phyloP scores from a whole-genome alignment of 768 basidiomycete species.

The Suillus bovinus region DNA sequence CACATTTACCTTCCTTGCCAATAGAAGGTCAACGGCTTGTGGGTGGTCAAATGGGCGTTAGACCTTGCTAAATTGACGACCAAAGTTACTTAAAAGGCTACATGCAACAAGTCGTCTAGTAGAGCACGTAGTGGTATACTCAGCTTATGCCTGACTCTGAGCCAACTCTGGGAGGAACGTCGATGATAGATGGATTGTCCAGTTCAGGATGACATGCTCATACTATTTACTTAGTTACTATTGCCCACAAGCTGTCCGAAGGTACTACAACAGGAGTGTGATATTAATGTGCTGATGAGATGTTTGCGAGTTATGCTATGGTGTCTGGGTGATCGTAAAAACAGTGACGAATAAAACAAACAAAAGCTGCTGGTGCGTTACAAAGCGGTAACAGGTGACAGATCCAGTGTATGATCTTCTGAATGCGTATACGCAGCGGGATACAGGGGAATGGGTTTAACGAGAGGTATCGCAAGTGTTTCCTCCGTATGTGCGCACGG shows the following conservation, averaged over 20 bases:
- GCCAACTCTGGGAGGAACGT: no score
- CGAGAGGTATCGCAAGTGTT: constrained; percentile 20
- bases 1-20: no score
- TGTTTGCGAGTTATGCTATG: neutral
- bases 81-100: no score
- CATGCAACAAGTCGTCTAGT: no score
- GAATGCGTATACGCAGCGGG: constrained; percentile 26
- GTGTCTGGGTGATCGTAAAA: neutral
- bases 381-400: constrained; percentile 8
- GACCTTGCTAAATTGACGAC: no score
- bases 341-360: neutral
- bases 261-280: neutral
- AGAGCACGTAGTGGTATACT: no score
- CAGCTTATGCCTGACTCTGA: no score
- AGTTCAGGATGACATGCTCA: neutral
- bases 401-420: constrained; percentile 8
- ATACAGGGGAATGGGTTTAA: constrained; percentile 32
- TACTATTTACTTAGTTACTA: neutral
- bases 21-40: no score
- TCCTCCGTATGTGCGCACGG: constrained; percentile 12
- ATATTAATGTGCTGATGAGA: neutral
- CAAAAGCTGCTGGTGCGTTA: neutral
- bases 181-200: neutral
- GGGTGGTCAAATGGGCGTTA: no score
- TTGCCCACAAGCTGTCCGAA: neutral